Conservation (phyloP, 768 basidiomycete genomes). For the Macrolepiota albuminosa region DNA sequence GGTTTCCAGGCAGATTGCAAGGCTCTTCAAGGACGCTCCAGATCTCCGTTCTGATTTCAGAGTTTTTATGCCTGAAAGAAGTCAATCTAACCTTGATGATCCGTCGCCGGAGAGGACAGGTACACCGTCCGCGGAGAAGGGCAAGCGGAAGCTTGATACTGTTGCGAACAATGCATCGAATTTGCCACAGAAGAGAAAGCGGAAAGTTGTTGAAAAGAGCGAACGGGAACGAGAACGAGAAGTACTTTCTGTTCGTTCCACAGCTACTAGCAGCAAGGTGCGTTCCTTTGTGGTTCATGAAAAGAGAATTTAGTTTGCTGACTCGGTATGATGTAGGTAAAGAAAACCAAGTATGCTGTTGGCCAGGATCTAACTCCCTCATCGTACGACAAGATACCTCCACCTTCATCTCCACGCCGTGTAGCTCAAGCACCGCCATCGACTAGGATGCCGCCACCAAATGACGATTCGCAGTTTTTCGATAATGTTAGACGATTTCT, state of each 20-base stretch:
- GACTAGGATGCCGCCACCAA: slow-evolving; percentile 22
- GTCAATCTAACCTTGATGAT: slow-evolving; percentile 47
- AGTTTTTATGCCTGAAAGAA: slow-evolving; percentile 67
- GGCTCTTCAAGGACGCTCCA: slow-evolving; percentile 69
- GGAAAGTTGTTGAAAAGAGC: slow-evolving; percentile 48
- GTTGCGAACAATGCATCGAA: slow-evolving; percentile 28
- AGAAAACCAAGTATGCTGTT: slow-evolving; percentile 35
- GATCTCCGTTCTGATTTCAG: slow-evolving; percentile 72
- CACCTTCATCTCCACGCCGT: slow-evolving; percentile 25
- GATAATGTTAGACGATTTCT: slow-evolving; percentile 79
- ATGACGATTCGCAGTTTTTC: slow-evolving; percentile 75
- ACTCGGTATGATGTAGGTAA: slow-evolving; percentile 10
- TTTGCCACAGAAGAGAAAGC: slow-evolving; percentile 67
- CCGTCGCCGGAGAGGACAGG: slow-evolving; percentile 25
- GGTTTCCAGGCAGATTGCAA: slow-evolving; percentile 62
- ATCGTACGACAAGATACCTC: slow-evolving; percentile 34
- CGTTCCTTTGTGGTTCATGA: slow-evolving; percentile 3
- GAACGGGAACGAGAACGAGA: slow-evolving; percentile 34
- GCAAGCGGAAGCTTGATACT: slow-evolving; percentile 38
- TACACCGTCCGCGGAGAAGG: slow-evolving; percentile 32
- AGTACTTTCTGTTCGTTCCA: slow-evolving; percentile 26
- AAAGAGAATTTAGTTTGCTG: neutral
- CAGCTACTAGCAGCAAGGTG: slow-evolving; percentile 35
- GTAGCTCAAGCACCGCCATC: slow-evolving; percentile 21
- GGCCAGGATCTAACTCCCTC: slow-evolving; percentile 34